Conservation (phyloP, 345 rosid species). For the Camelina hispida region DNA sequence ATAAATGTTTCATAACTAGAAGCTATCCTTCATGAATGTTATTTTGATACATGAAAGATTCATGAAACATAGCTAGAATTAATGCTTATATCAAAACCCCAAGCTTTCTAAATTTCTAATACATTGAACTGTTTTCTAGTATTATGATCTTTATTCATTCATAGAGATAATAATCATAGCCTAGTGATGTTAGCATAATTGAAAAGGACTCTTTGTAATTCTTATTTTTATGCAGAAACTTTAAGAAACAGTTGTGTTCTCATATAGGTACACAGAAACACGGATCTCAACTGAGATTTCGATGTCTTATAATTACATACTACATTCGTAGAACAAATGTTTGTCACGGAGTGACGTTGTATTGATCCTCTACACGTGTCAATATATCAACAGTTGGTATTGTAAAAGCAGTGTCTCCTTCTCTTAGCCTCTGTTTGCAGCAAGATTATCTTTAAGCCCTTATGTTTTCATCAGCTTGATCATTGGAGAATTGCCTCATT, state of each 20-base stretch:
- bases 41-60: not conserved
- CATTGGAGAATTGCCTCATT: slow-evolving; percentile 22
- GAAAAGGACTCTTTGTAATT: not conserved
- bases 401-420: slow-evolving; percentile 25
- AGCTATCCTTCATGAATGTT: not conserved
- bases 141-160: not conserved
- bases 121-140: not conserved
- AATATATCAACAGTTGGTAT: slow-evolving; percentile 30
- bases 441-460: slow-evolving; percentile 15
- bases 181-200: no score
- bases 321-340: slow-evolving; percentile 23
- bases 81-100: not conserved
- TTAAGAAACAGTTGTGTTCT: slow-evolving; percentile 3
- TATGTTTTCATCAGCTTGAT: slow-evolving; percentile 30
- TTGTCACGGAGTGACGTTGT: not conserved
- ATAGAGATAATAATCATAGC: not conserved
- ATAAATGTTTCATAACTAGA: not conserved
- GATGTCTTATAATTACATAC: slow-evolving; percentile 1
- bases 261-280: not conserved
- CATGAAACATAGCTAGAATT: slow-evolving; percentile 1
- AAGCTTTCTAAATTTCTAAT: not conserved
- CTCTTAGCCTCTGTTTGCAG: slow-evolving; percentile 32
- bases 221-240: not conserved
- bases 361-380: slow-evolving; percentile 9
- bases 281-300: not conserved